Evolutionary conservation across 257 asterid genomes (phyloP).

Genomic region (Vinca minor): DNA sequence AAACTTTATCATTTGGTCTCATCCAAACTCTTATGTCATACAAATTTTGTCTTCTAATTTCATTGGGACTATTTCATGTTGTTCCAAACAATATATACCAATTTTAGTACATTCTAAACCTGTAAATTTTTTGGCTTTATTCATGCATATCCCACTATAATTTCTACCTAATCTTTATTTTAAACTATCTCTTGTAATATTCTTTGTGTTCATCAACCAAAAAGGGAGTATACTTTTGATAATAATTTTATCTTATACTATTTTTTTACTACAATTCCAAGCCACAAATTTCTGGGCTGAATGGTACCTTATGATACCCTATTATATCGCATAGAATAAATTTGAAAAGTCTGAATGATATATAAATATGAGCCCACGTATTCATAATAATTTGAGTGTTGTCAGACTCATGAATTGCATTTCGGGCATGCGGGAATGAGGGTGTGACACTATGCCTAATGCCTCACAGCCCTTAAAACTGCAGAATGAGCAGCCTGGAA

Average conservation of each 20-base stretch:
- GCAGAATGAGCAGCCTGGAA: too few species aligned
- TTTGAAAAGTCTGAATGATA: too few species aligned
- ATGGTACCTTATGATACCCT: too few species aligned
- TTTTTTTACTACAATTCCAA: not conserved
- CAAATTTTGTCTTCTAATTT: slow-evolving; percentile 1
- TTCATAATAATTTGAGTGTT: too few species aligned
- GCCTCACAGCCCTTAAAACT: too few species aligned
- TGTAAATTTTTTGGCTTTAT: not conserved
- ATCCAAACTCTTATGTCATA: not conserved
- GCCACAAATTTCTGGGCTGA: too few species aligned
- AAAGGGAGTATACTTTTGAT: not conserved
- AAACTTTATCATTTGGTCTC: not conserved
- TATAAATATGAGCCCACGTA: too few species aligned
- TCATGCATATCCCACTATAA: not conserved
- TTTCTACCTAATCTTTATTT: slow-evolving; percentile 14
- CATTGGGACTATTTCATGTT: not conserved
- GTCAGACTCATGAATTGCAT: too few species aligned
- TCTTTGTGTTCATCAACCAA: not conserved
- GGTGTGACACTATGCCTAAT: too few species aligned
- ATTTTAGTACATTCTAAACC: not conserved
- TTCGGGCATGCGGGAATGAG: too few species aligned
- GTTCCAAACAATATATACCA: slow-evolving; percentile 12
- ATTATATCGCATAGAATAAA: too few species aligned
- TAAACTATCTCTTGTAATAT: not conserved
- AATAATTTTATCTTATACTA: not conserved